Evolutionary conservation across 345 rosid genomes (phyloP).

Genomic region (Raphanus raphanistrum): DNA sequence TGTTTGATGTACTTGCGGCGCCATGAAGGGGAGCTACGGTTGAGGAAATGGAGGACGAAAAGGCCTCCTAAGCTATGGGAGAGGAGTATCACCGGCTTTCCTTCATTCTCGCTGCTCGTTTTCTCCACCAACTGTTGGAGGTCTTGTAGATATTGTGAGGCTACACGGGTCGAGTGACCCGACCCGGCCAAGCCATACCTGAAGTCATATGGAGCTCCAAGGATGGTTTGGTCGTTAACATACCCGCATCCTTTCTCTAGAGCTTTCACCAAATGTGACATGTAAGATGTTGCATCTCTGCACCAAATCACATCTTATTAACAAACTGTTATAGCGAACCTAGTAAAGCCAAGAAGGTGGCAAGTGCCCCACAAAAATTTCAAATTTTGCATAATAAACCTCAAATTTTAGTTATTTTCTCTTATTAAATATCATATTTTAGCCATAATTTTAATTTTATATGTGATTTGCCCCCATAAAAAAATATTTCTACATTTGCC

Average conservation of each 20-base stretch:
- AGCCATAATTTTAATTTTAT: no score
- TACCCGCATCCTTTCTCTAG: conserved; percentile 57
- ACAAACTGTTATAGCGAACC: no score
- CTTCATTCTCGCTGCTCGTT: conserved; percentile 55
- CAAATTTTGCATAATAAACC: no score
- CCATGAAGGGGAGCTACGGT: conserved; percentile 66
- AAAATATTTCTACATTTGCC: no score
- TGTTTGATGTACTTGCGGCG: conserved; percentile 61
- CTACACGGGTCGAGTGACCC: conserved; percentile 67
- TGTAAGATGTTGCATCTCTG: conserved; percentile 56
- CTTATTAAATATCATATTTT: no score
- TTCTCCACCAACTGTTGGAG: conserved; percentile 58
- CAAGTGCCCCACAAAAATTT: no score
- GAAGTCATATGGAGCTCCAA: conserved; percentile 91
- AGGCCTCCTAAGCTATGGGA: conserved; percentile 93
- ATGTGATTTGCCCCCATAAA: no score
- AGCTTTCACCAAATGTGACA: conserved; percentile 64
- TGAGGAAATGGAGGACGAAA: conserved; percentile 64
- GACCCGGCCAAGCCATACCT: conserved; percentile 73
- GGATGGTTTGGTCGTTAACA: conserved; percentile 53
- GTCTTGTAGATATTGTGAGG: conserved; percentile 64
- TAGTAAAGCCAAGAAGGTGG: no score
- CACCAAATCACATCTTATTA: not conserved
- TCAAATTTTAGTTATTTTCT: no score
- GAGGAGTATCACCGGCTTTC: conserved; percentile 69